Percentiles rank a stretch among this genome's conserved stretches.
Conservation (phyloP, 768 basidiomycete genomes). For the Mycena leptocephala region DNA sequence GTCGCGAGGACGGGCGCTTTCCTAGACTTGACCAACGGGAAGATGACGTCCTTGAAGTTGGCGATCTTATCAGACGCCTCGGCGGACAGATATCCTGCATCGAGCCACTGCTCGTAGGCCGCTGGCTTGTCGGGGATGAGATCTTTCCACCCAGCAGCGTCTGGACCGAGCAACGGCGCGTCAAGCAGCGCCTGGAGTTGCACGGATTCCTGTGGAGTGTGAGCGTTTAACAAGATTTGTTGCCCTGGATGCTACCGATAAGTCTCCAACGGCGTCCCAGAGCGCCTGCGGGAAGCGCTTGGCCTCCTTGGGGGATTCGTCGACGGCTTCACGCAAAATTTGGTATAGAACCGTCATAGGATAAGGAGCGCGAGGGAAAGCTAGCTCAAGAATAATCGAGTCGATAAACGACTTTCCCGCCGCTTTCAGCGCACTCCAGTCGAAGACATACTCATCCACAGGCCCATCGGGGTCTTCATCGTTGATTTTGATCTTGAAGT, state of each 20-base stretch:
- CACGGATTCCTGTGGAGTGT: slow-evolving; percentile 67
- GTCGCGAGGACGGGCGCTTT: slow-evolving; percentile 65
- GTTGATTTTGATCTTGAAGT: slow-evolving; percentile 69
- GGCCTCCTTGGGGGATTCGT: slow-evolving; percentile 81
- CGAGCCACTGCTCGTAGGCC: slow-evolving; percentile 76
- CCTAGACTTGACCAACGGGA: slow-evolving; percentile 73
- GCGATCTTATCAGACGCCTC: slow-evolving; percentile 67
- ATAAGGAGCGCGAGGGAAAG: slow-evolving; percentile 80
- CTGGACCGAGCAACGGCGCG: slow-evolving; percentile 70
- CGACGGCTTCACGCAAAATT: slow-evolving; percentile 79
- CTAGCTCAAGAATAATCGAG: slow-evolving; percentile 88
- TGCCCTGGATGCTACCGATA: slow-evolving; percentile 67
- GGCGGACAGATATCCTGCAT: slow-evolving; percentile 77
- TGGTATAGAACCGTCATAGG: slow-evolving; percentile 77
- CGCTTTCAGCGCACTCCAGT: slow-evolving; percentile 72
- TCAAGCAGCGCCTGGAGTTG: slow-evolving; percentile 79
- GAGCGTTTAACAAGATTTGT: not conserved
- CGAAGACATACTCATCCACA: slow-evolving; percentile 69
- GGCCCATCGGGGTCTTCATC: slow-evolving; percentile 58
- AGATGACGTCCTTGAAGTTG: slow-evolving; percentile 71
- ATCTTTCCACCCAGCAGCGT: slow-evolving; percentile 69
- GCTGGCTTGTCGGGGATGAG: slow-evolving; percentile 70
- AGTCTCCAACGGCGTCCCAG: slow-evolving; percentile 88
- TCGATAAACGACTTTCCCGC: slow-evolving; percentile 87
- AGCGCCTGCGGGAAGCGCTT: slow-evolving; percentile 85